A percentile compares a stretch with the other conserved stretches of the same genome.
Conservation (phyloP, 2,329 filamentous ascomycete genomes). For the Paraphaeosphaeria sporulosa region DNA sequence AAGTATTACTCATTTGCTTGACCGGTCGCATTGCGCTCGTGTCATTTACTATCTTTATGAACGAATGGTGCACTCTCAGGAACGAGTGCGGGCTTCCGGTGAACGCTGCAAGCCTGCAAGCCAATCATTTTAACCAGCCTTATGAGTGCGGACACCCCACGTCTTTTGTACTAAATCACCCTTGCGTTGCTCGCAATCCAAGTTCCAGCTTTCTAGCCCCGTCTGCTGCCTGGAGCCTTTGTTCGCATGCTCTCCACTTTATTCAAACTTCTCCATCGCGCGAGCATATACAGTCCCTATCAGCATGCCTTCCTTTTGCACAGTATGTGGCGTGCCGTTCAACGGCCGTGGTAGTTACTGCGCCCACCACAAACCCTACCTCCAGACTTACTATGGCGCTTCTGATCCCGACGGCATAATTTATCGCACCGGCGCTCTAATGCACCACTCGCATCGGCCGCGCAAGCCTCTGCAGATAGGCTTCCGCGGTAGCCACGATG, state of each 20-base stretch:
- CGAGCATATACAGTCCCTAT: background rate
- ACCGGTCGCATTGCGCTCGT: constrained; percentile 1
- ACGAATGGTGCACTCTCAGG: background rate
- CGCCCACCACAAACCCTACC: constrained; percentile 17
- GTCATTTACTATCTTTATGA: background rate
- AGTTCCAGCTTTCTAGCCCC: background rate
- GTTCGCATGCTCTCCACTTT: background rate
- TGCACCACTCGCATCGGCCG: background rate
- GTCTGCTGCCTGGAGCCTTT: background rate
- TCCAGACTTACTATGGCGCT: constrained; percentile 11
- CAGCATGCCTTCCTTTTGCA: constrained; percentile 26
- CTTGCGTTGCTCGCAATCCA: background rate
- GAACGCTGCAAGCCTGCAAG: constrained; percentile 8
- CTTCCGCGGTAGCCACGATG: constrained; percentile 6
- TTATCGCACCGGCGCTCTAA: constrained; percentile 14
- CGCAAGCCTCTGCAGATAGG: constrained; percentile 9
- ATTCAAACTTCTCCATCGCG: background rate
- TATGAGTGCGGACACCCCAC: constrained; percentile 1
- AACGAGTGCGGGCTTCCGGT: constrained; percentile 2
- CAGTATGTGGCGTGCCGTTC: constrained; percentile 15
- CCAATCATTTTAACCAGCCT: constrained; percentile 6
- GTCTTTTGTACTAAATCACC: background rate
- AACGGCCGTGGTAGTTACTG: constrained; percentile 25
- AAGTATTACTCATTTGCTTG: background rate
- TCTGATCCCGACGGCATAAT: constrained; percentile 17